Evolutionary conservation across 2,329 filamentous ascomycete genomes (phyloP), one percentile per base, ranked within the genome.

Genomic region (Pyricularia sp.): DNA sequence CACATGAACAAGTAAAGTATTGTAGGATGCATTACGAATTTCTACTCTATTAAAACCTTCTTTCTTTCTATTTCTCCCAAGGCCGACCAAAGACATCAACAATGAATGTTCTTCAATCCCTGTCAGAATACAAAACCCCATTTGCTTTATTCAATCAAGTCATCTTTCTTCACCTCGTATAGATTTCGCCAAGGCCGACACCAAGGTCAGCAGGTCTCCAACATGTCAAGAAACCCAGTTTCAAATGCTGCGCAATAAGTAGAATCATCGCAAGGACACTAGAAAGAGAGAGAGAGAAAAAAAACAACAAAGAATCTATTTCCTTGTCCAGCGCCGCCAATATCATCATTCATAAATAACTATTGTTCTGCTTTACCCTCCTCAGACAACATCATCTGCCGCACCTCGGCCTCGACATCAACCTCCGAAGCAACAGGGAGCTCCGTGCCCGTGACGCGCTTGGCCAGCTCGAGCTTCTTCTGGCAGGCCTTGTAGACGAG

Each of bases 401-500:
- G 65, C 11, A 66, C 65, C 25, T 66, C 65, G 25, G 65, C 65
- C 36, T 66, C 65, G 25, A 66, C 65, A 9, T 66, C 65, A 31
- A 66, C 42, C 25, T 66, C 65, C 6, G 36, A 36, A 3, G n/a
- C 65, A 25, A 66, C 25, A 14, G 65, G 65, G 23, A 66, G 36
- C 33, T 50, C 65, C 3, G 71, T 73, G 25, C 82, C 82, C 7
- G 83, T 85, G 66, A 86, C 84, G 75, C 84, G 83, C 75, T 84
- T 81, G 1, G 97, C 95, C 30, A 99, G 87, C 75, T 93, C 92
- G 69, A 99, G 84, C 82, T 99, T 99, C 74, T 93, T 96, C 79
- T 94, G 88, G 58, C 95, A 97, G 0, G 97, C 88, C 64, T 91
- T 90, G 79, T 94, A 91, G 68, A 99, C 96, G 70, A 97, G 90